Conservation (phyloP, 225 moss, liverwort and hornwort species). For the Pleurozium schreberi region DNA sequence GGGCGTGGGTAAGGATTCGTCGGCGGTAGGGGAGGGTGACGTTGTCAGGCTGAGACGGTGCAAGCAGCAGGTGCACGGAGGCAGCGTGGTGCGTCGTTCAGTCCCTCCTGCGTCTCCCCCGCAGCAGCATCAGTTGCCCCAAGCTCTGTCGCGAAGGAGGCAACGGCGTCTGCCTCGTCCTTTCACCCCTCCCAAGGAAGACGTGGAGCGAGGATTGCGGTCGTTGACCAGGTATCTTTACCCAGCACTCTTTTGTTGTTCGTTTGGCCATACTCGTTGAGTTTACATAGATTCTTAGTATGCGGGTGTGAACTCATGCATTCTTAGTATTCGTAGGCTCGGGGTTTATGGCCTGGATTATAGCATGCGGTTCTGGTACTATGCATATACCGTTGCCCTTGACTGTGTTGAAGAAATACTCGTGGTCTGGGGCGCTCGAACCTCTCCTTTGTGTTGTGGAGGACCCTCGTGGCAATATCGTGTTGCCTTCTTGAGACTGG, state of each 20-base stretch:
- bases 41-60: slow-evolving; percentile 61
- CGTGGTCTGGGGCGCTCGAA: not conserved
- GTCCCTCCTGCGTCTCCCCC: slow-evolving; percentile 11
- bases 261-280: not conserved
- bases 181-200: slow-evolving; percentile 74
- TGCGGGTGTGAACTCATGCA: not conserved
- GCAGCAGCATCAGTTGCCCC: slow-evolving; percentile 5
- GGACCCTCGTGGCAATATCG: too few species aligned
- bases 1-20: slow-evolving; percentile 21
- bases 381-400: not conserved
- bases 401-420: not conserved
- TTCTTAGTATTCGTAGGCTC: too few species aligned
- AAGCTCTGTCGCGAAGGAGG: slow-evolving; percentile 40
- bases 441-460: not conserved
- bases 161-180: slow-evolving; percentile 53
- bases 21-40: slow-evolving; percentile 39
- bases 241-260: not conserved
- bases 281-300: not conserved
- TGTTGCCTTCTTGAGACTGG: too few species aligned
- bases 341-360: not conserved
- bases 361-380: not conserved
- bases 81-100: slow-evolving; percentile 29
- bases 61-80: slow-evolving; percentile 42
- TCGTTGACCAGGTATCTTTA: slow-evolving; percentile 57
- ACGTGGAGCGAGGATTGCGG: slow-evolving; percentile 77